Base-by-base conservation (phyloP, 2,329 filamentous ascomycete genomes). In the Pseudomassariella vexata region DNA sequence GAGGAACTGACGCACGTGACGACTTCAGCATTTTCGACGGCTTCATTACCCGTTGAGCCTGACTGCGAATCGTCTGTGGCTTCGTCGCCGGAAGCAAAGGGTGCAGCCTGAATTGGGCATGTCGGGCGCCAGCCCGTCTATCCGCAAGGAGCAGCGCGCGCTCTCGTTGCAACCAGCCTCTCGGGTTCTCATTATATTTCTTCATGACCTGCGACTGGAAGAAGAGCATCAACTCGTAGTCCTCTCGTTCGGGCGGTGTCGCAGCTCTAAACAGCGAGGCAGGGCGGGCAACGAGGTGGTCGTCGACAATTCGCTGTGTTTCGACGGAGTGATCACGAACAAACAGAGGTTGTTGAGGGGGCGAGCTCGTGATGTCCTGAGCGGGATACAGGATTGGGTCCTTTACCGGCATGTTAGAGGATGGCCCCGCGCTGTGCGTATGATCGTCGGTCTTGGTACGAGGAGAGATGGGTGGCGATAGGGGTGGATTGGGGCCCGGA, bases 391-490 rank as follows among this genome's bases (percentile, higher is more conserved):
- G 57, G 20, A 80, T 75, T 2, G 75, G 75, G 39, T 79, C 76
- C 41, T 65, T 62, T 34, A 66, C 51, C 3, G 56, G 46, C 10
- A 56, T 56, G 4, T 43, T 37, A 0, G 53, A 44, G 2, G 46
- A 44, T 21, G 56, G 47, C 19, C 42, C 49, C 26, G 50, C 45
- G 19, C 53, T 38, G 19, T 39, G 31, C 19, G 32, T 35, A 20
- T 42, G 50, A 28, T 62, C 55, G 30, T 61, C 53, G 3, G 53
- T 39, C 32, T 62, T 65, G 37, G 59, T 64, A 35, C 63, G 64
- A 8, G 70, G 70, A 19, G 76, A 79, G 33, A 78, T 66, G 4
- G 76, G 76, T 17, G 76, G 76, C 20, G 76, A 80, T 44, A 76
- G 52, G 5, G 63, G 64, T 9, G 55, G 54, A 35, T 53, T 63